These are phyloP conservation scores for Lentinula detonsa DNA, from an alignment of 768 basidiomycete genomes.

Conservation along the genomic window DNA sequence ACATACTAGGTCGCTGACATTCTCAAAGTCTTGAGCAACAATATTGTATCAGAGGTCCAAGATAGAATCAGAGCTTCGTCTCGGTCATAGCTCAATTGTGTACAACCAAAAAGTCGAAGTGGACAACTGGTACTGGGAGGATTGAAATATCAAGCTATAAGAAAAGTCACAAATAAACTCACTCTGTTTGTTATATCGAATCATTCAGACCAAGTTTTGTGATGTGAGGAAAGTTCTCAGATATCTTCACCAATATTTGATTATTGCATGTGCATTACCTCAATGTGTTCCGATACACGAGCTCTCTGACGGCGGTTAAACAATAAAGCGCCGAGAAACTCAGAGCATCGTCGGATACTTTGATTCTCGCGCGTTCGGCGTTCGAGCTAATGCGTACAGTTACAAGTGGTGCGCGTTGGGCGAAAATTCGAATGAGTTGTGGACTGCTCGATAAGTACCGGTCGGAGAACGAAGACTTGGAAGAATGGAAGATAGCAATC, in stretches of 20 bases:
- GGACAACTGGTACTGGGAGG: too few relatives aligned
- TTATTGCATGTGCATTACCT: not conserved
- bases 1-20: too few relatives aligned
- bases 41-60: too few relatives aligned
- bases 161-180: too few relatives aligned
- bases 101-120: too few relatives aligned
- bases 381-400: not conserved
- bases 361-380: not conserved
- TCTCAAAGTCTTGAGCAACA: too few relatives aligned
- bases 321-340: not conserved
- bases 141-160: too few relatives aligned
- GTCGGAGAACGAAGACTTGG: not conserved
- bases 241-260: not conserved
- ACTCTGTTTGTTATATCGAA: not conserved
- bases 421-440: not conserved
- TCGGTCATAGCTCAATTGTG: too few relatives aligned
- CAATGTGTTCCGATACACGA: not conserved
- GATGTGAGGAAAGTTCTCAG: not conserved
- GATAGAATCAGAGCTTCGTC: too few relatives aligned
- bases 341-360: not conserved
- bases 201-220: not conserved
- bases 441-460: not conserved
- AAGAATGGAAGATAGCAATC: not conserved
- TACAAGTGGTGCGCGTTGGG: not conserved
- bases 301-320: not conserved